Conservation (phyloP, 345 rosid genomes). For the Sapria himalayana region DNA sequence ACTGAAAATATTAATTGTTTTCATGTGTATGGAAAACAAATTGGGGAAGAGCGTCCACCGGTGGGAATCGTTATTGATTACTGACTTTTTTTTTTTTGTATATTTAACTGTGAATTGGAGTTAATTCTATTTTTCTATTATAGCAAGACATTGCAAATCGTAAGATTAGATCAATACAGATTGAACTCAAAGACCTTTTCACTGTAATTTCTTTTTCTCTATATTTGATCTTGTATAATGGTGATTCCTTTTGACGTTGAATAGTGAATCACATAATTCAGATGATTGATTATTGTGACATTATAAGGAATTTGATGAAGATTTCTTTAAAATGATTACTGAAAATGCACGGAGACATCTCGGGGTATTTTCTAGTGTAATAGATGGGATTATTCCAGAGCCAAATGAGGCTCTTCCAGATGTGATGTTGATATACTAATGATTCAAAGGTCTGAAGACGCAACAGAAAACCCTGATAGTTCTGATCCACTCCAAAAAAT, state of each 20-base stretch:
- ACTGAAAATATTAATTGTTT: too few relatives aligned
- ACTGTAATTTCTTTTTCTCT: constrained; percentile 47
- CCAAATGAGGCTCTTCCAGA: constrained; percentile 74
- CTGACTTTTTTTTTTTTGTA: too few relatives aligned
- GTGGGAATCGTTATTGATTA: too few relatives aligned
- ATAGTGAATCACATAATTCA: too few relatives aligned
- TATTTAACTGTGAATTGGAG: too few relatives aligned
- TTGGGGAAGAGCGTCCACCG: too few relatives aligned
- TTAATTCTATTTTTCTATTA: constrained; percentile 7
- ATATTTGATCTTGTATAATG: too few relatives aligned
- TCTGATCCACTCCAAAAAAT: constrained; percentile 54
- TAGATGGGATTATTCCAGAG: constrained; percentile 73
- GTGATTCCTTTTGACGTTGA: too few relatives aligned
- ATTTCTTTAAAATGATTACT: constrained; percentile 45
- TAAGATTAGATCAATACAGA: constrained; percentile 51
- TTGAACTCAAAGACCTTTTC: constrained; percentile 56
- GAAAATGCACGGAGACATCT: constrained; percentile 82
- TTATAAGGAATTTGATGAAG: constrained; percentile 54
- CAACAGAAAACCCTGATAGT: constrained; percentile 31
- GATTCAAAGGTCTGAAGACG: constrained; percentile 78
- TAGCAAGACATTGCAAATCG: constrained; percentile 87
- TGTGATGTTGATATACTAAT: constrained; percentile 69
- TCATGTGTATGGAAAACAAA: too few relatives aligned
- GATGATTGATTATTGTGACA: constrained; percentile 10
- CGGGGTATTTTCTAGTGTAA: constrained; percentile 46